These are phyloP conservation scores for Sclerotinia minor DNA, from an alignment of 2,329 filamentous ascomycete genomes.

Conservation along the genomic window DNA sequence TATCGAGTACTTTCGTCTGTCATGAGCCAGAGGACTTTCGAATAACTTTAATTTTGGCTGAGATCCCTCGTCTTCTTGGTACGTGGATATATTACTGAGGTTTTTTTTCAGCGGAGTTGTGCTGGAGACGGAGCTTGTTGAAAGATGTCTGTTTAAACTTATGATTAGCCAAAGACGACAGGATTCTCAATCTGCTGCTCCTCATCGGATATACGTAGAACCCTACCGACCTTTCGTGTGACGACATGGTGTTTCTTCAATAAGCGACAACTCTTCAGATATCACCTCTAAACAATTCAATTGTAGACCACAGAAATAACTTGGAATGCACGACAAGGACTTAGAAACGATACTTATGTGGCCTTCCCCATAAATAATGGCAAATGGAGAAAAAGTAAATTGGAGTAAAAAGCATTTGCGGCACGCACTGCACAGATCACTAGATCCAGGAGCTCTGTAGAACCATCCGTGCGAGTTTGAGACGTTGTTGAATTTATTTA, in stretches of 20 bases:
- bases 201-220: neutral
- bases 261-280: neutral
- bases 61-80: constrained; percentile 3
- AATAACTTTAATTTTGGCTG: constrained; percentile 29
- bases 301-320: neutral
- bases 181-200: neutral
- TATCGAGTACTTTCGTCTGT: constrained; percentile 5
- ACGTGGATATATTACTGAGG: neutral
- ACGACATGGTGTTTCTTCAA: neutral
- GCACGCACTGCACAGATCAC: neutral
- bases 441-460: neutral
- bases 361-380: neutral
- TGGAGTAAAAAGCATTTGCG: neutral
- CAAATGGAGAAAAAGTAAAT: neutral
- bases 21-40: constrained; percentile 29
- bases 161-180: neutral
- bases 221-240: neutral
- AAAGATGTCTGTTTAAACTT: neutral
- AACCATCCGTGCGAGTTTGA: constrained; percentile 15
- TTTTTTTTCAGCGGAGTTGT: neutral
- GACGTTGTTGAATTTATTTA: neutral
- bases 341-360: neutral
- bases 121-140: constrained; percentile 3
- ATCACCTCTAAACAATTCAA: neutral
- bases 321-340: neutral